phyloP scores from a whole-genome alignment of 1,139 yeast genomes.

The Yamadazyma oceani region DNA sequence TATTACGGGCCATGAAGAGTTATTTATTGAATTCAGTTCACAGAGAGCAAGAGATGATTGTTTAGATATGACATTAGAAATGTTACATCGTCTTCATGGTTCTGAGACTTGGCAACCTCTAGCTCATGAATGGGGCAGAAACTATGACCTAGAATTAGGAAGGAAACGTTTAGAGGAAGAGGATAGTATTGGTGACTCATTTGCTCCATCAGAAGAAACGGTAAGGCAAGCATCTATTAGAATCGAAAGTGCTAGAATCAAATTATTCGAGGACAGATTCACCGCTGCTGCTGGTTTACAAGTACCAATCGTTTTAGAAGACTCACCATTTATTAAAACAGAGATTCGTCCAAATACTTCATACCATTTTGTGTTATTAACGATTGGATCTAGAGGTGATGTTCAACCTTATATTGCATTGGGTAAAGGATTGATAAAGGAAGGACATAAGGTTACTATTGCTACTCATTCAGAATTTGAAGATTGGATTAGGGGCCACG shows the following conservation, averaged over 20 bases:
- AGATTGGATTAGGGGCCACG: conserved; percentile 69
- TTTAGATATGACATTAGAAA: conserved; percentile 50
- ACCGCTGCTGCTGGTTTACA: conserved; percentile 60
- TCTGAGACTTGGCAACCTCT: conserved; percentile 27
- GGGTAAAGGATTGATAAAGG: conserved; percentile 72
- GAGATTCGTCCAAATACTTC: conserved; percentile 53
- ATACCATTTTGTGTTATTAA: conserved; percentile 65
- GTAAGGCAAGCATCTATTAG: conserved; percentile 22
- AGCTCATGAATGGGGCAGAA: conserved; percentile 31
- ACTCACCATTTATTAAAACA: conserved; percentile 56
- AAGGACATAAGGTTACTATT: conserved; percentile 82
- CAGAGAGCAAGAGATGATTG: conserved; percentile 74
- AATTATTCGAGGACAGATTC: conserved; percentile 62
- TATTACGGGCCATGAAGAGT: conserved; percentile 72
- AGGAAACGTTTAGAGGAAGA: conserved; percentile 17
- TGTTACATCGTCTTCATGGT: conserved; percentile 42
- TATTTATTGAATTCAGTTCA: conserved; percentile 72
- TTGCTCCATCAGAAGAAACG: conserved; percentile 14
- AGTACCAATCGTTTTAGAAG: conserved; percentile 67
- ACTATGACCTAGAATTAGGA: conserved; percentile 20
- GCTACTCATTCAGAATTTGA: conserved; percentile 84
- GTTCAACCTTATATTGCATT: conserved; percentile 94
- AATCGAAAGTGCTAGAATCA: conserved; percentile 52
- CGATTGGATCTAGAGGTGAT: conserved; percentile 95
- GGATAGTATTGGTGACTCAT: conserved; percentile 6